These are phyloP conservation scores for Carex pumila DNA, from an alignment of 176 grass and related monocot species.

Conservation along the genomic window DNA sequence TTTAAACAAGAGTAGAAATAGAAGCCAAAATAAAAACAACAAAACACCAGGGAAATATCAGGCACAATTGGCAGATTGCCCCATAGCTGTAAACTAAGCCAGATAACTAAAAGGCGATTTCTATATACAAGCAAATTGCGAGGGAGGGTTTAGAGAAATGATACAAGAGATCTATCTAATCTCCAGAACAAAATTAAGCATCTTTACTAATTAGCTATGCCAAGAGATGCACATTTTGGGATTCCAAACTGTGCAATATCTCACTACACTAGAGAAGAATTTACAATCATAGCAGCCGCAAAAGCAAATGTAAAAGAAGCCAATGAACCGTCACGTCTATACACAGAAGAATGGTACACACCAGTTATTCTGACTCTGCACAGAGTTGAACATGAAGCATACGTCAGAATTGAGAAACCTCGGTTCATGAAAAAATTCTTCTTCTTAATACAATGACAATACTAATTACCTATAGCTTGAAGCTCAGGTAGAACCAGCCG, in stretches of 20 bases:
- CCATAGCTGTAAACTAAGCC: neutral
- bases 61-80: neutral
- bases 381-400: neutral
- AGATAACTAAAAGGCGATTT: slow-evolving; percentile 6
- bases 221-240: neutral
- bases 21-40: neutral
- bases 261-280: slow-evolving; percentile 12
- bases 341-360: neutral
- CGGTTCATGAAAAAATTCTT: neutral
- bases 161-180: neutral
- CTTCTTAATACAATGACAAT: neutral
- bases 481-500: slow-evolving; percentile 5
- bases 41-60: neutral
- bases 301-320: neutral
- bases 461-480: slow-evolving; percentile 12
- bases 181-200: neutral
- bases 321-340: neutral
- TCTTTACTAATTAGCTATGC: slow-evolving; percentile 6
- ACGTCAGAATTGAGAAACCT: neutral
- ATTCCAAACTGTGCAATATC: neutral
- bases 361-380: slow-evolving; percentile 3
- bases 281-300: neutral
- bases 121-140: neutral
- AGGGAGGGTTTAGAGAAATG: neutral
- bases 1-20: neutral